Evolutionary conservation across 805 yeast species (phyloP), one percentile per base, ranked within the genome.

Genomic region (Candida cerambycidarum): DNA sequence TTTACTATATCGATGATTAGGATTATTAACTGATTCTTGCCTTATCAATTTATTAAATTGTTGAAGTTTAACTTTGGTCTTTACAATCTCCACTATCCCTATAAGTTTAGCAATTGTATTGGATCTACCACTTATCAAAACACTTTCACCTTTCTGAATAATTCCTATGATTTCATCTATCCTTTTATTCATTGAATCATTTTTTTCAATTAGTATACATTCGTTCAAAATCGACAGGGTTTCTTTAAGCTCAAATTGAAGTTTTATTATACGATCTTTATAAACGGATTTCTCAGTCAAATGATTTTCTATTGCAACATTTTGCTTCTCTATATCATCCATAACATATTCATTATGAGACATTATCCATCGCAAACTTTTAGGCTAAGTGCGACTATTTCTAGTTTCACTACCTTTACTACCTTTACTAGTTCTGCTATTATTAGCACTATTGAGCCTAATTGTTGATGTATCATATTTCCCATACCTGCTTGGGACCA

Each of bases 381-480:
- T 16, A 5, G n/a, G 6, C n/a, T n/a, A 16, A 19, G 21, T 21
- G 23, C 23, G 29, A 25, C 13, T 25, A 5, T 25, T 25, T 11
- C 11, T 19, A n/a, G n/a, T n/a, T n/a, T n/a, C n/a, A n/a, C n/a
- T n/a, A n/a, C n/a, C n/a, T 5, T 18, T 16, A 34, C 39, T 35
- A 17, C 32, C 44, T 17, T 37, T 43, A 36, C 48, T 48, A 10
- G 47, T 35, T 32, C 49, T 40, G 27, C 48, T 48, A 12, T 41
- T 40, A 39, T 48, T 52, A 25, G 48, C 48, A 40, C 55, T 57
- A 13, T 48, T 49, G 14, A 56, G 30, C 18, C 42, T 44, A 4
- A 41, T 44, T 14, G 55, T 55, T 30, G 56, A 52, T 32, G 62
- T 54, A 40, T 56, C 61, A 33, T 55, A 46, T 27, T 51, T 50